Evolutionary conservation across 306 rosid species (phyloP).

Genomic region (Cucumis cinereus): DNA sequence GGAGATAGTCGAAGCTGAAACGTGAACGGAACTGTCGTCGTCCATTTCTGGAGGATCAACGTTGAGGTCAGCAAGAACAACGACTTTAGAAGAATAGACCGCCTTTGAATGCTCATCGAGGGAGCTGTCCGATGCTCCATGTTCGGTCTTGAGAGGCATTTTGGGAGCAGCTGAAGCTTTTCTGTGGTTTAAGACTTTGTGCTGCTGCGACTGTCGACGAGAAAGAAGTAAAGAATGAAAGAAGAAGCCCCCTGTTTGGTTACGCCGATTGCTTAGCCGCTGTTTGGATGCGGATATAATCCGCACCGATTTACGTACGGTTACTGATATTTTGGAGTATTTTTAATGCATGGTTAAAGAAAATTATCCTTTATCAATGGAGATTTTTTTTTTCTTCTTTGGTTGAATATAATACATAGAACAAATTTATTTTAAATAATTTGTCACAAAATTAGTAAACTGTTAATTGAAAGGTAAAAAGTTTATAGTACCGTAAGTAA

Average conservation of each 20-base stretch:
- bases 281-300: not conserved
- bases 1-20: constrained; percentile 28
- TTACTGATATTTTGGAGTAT: not conserved
- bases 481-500: not conserved
- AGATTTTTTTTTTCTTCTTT: not conserved
- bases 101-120: constrained; percentile 17
- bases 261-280: not conserved
- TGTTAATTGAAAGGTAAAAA: not conserved
- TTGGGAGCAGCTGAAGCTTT: not conserved
- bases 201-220: not conserved
- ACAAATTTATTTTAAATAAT: not conserved
- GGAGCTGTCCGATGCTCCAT: constrained; percentile 8
- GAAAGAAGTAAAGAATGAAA: not conserved
- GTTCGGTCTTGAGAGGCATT: constrained; percentile 7
- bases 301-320: not conserved
- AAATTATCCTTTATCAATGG: too few relatives aligned
- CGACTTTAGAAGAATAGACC: constrained; percentile 27
- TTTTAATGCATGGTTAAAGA: not conserved
- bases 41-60: constrained; percentile 66
- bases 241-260: constrained; percentile 11
- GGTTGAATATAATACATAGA: not conserved
- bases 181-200: not conserved
- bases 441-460: not conserved
- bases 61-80: constrained; percentile 75
- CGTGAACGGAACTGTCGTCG: constrained; percentile 27